Percentiles rank a stretch among this genome's conserved stretches.
These are phyloP conservation scores for Puya raimondii DNA, from an alignment of 176 grass and related monocot genomes.

Conservation along the genomic window DNA sequence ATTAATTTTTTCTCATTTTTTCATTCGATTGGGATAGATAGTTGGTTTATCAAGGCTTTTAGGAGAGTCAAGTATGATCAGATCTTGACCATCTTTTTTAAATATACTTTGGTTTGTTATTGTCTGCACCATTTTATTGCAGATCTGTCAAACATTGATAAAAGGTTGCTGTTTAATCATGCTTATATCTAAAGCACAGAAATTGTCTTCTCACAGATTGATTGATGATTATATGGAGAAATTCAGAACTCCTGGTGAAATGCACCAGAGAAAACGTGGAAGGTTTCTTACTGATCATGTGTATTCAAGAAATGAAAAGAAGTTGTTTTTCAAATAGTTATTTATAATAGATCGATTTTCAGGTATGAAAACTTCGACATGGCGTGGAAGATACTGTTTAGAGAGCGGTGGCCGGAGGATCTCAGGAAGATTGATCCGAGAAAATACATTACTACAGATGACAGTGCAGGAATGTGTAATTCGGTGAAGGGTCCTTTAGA, in stretches of 20 bases:
- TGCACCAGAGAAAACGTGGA: constrained; percentile 32
- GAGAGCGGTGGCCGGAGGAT: constrained; percentile 31
- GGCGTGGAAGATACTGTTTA: constrained; percentile 40
- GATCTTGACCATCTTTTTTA: too few species aligned
- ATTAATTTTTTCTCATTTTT: too few species aligned
- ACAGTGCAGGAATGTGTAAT: background rate
- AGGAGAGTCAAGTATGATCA: background rate
- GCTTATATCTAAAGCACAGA: background rate
- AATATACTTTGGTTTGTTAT: too few species aligned
- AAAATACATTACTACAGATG: background rate
- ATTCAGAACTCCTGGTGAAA: background rate
- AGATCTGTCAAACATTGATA: background rate
- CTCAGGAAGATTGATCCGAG: background rate
- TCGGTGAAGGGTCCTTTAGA: constrained; percentile 18
- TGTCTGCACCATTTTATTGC: too few species aligned
- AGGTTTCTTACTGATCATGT: constrained; percentile 29
- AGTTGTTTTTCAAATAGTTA: background rate
- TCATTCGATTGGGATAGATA: too few species aligned
- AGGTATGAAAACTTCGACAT: constrained; percentile 50
- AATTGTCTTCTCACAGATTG: constrained; percentile 11
- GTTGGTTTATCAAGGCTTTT: background rate
- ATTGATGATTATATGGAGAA: constrained; percentile 5
- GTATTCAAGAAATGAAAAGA: background rate
- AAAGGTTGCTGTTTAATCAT: background rate
- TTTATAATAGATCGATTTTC: background rate